phyloP scores from a whole-genome alignment of 768 basidiomycete genomes.

The Leccinum subgranulosum region DNA sequence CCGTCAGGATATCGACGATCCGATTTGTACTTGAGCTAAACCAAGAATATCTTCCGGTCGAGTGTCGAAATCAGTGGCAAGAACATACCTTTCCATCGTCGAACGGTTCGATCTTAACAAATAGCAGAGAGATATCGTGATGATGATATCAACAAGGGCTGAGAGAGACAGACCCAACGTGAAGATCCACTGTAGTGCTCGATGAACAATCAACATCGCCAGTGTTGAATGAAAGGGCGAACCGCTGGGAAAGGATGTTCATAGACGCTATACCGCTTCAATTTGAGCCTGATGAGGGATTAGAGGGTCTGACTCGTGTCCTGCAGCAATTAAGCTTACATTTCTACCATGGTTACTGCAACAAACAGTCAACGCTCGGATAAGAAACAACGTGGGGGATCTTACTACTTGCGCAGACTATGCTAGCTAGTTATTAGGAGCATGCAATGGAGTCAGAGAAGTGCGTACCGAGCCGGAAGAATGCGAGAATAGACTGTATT shows the following conservation, averaged over 20 bases:
- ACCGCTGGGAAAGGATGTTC: conserved; percentile 10
- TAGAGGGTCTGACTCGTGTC: not conserved
- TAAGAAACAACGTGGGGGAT: not conserved
- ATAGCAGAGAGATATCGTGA: conserved; percentile 42
- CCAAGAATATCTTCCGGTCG: not conserved
- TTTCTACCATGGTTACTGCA: conserved; percentile 21
- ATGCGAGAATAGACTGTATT: conserved; percentile 14
- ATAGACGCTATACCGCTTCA: conserved; percentile 10
- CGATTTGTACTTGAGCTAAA: conserved; percentile 15
- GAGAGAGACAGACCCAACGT: conserved; percentile 46
- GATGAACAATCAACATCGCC: not conserved
- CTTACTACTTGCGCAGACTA: conserved; percentile 23
- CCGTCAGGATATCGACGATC: conserved; percentile 18
- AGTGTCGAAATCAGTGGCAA: not conserved
- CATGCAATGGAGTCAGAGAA: no score
- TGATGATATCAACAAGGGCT: conserved; percentile 43
- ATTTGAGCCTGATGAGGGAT: conserved; percentile 9
- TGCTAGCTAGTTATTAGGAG: not conserved
- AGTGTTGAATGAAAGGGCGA: not conserved
- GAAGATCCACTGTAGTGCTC: conserved; percentile 39
- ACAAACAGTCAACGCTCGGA: not conserved
- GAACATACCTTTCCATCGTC: conserved; percentile 32
- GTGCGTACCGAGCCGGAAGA: conserved; percentile 18
- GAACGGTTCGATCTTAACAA: conserved; percentile 39
- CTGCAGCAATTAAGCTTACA: conserved; percentile 10